These are phyloP conservation scores for Pseudogymnoascus sp. DNA, from an alignment of 2,329 filamentous ascomycete species.

Conservation along the genomic window DNA sequence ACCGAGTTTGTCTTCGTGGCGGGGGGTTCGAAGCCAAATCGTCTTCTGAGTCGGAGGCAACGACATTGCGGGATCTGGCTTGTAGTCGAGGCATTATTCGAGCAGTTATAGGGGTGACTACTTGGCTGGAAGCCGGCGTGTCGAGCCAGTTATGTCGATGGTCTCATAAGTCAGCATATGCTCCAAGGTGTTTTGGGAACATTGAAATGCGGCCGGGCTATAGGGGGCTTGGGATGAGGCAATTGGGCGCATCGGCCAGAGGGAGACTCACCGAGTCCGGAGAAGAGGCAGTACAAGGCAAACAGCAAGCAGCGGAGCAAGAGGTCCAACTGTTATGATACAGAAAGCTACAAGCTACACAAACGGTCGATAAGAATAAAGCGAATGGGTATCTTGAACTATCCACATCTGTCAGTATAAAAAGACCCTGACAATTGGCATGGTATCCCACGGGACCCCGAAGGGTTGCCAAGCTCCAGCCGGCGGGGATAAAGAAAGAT, in stretches of 20 bases:
- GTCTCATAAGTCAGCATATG: background rate
- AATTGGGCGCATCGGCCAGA: background rate
- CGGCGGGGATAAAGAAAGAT: background rate
- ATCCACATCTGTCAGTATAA: background rate
- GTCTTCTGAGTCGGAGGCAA: background rate
- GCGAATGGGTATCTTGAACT: background rate
- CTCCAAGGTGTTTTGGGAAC: background rate
- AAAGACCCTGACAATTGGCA: background rate
- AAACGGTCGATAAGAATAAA: background rate
- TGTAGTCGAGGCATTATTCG: background rate
- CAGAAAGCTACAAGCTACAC: background rate
- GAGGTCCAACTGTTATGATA: background rate
- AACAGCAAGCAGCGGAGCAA: background rate
- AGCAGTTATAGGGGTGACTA: background rate
- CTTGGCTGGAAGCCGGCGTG: background rate
- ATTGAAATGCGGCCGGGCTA: background rate
- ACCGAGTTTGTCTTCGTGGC: background rate
- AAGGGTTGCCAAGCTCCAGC: background rate
- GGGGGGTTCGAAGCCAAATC: background rate
- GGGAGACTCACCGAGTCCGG: background rate
- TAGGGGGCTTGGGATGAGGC: background rate
- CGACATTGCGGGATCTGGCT: background rate
- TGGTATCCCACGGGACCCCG: background rate
- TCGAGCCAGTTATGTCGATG: background rate
- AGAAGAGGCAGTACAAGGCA: background rate